These are phyloP conservation scores for Paramecium sexaurelia DNA, from an alignment of 73 alveolate species.

Conservation along the genomic window DNA sequence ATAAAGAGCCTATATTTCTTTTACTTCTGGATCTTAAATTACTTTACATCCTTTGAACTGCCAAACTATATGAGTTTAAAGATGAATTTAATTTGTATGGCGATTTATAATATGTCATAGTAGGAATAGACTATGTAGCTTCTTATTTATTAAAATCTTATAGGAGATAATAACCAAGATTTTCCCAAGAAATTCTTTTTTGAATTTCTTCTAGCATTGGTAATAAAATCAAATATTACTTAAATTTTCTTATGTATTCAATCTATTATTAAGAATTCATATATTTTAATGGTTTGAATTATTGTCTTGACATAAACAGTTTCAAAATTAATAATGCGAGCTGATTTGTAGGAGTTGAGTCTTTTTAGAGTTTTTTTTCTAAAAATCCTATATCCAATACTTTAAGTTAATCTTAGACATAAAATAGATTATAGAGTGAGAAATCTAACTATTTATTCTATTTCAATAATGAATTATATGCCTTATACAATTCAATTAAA, in stretches of 20 bases:
- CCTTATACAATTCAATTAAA: background rate
- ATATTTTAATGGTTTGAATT: background rate
- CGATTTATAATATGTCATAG: background rate
- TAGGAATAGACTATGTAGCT: background rate
- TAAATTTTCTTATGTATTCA: background rate
- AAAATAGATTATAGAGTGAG: background rate
- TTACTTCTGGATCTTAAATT: slow-evolving; percentile 20
- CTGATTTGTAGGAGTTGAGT: background rate
- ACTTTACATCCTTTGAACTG: background rate
- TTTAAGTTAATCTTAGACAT: background rate
- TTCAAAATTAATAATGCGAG: background rate
- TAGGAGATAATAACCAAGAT: background rate
- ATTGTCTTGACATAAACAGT: background rate
- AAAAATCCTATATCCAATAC: background rate
- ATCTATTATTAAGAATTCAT: background rate
- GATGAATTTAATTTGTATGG: background rate
- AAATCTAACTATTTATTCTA: background rate
- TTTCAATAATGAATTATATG: background rate
- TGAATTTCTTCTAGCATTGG: background rate
- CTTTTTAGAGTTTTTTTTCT: background rate
- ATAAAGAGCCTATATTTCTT: background rate
- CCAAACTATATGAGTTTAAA: background rate
- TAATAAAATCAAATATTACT: background rate
- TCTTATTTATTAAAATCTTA: background rate
- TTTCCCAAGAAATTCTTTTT: background rate